A percentile compares a stretch with the other conserved stretches of the same genome.
Conservation (phyloP, 2,329 filamentous ascomycete species). For the Clarireedia homoeocarpa region DNA sequence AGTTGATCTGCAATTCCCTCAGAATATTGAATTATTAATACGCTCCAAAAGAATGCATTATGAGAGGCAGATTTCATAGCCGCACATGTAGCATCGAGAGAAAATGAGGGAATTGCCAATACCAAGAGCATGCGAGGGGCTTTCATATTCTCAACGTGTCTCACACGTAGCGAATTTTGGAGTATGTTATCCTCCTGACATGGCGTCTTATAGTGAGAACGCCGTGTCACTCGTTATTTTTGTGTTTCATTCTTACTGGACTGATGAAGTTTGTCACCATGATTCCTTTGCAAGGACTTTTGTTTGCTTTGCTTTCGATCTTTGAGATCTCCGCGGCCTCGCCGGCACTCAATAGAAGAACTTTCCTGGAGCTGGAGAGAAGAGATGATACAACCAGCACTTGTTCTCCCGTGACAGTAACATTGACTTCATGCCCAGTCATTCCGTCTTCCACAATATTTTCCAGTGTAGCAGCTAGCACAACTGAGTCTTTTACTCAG, state of each 20-base stretch:
- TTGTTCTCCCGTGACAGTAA: neutral
- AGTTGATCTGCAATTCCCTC: too few relatives aligned
- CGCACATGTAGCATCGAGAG: too few relatives aligned
- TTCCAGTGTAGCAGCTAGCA: neutral
- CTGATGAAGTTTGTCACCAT: neutral
- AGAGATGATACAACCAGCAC: neutral
- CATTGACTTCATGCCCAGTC: neutral
- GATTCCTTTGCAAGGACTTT: neutral
- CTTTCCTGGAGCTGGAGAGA: neutral
- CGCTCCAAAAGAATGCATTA: too few relatives aligned
- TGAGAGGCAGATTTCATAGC: too few relatives aligned
- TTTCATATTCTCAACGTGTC: too few relatives aligned
- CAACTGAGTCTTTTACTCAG: too few relatives aligned
- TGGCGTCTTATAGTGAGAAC: neutral
- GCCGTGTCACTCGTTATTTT: neutral
- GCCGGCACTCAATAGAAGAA: neutral
- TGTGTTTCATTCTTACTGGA: neutral
- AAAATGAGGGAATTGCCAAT: too few relatives aligned
- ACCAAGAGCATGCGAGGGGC: too few relatives aligned
- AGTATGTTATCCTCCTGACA: too few relatives aligned
- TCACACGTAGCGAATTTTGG: too few relatives aligned
- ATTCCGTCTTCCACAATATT: neutral
- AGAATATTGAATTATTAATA: too few relatives aligned
- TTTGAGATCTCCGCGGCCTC: neutral
- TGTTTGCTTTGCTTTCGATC: neutral